Evolutionary conservation across 352 stramenopile genomes (phyloP).

Genomic region (Blastocystis sp.): DNA sequence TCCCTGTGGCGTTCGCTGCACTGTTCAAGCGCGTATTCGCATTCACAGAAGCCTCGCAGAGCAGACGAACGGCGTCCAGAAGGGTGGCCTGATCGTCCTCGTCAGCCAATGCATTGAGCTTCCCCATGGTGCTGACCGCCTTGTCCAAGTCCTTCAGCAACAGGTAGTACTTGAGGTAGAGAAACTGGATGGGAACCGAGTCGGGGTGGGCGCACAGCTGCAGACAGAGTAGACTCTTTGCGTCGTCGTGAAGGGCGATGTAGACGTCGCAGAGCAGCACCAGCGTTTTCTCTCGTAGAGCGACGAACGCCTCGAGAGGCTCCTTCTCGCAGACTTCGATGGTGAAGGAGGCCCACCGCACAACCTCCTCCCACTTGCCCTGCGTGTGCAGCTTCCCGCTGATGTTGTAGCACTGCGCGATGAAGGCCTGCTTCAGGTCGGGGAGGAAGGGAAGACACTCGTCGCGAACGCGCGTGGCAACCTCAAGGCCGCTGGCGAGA

Average conservation of each 20-base stretch:
- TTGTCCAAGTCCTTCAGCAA: constrained; percentile 25
- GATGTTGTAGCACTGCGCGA: constrained; percentile 49
- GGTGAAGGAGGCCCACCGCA: constrained; percentile 21
- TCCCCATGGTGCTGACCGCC: neutral
- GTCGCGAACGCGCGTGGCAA: neutral
- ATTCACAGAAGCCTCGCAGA: constrained; percentile 5
- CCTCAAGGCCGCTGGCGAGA: neutral
- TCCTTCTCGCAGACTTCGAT: constrained; percentile 45
- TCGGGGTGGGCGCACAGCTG: constrained; percentile 44
- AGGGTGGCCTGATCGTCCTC: neutral
- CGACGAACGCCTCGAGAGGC: constrained; percentile 10
- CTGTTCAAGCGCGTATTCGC: neutral
- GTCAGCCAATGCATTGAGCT: neutral
- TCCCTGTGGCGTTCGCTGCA: constrained; percentile 10
- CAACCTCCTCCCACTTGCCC: constrained; percentile 8
- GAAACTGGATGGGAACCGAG: constrained; percentile 32
- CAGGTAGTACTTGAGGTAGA: constrained; percentile 58
- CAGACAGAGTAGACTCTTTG: constrained; percentile 45
- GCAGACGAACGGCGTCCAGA: neutral
- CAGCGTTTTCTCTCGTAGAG: constrained; percentile 32
- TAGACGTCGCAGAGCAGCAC: constrained; percentile 43
- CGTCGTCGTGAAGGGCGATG: constrained; percentile 11
- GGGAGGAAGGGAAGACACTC: constrained; percentile 52
- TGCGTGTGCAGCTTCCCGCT: constrained; percentile 27
- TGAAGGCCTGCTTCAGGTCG: constrained; percentile 33